A percentile compares a stretch with the other conserved stretches of the same genome.
These are phyloP conservation scores for Thalia dealbata DNA, from an alignment of 176 grass and related monocot species.

Conservation along the genomic window DNA sequence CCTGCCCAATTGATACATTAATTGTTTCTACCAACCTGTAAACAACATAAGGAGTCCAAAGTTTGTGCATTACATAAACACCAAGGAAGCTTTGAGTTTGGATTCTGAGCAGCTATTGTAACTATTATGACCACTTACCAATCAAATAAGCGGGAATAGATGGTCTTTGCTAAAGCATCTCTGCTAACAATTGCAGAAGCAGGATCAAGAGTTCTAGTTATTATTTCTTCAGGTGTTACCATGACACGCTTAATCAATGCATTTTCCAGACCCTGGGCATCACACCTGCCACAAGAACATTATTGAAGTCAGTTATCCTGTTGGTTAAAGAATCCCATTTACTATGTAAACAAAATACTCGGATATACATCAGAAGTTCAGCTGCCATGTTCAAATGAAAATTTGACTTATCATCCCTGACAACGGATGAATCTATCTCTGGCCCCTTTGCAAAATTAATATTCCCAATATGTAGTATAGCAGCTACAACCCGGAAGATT, in stretches of 20 bases:
- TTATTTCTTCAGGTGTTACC: slow-evolving; percentile 98
- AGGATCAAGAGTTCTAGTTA: slow-evolving; percentile 96
- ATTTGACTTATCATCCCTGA: slow-evolving; percentile 87
- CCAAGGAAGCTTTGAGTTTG: not conserved
- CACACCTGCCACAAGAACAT: slow-evolving; percentile 63
- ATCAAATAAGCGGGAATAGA: slow-evolving; percentile 98
- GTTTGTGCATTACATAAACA: not conserved
- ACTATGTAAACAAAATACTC: slow-evolving; percentile 10
- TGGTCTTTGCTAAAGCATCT: slow-evolving; percentile 92
- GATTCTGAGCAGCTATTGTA: not conserved
- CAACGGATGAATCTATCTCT: slow-evolving; percentile 90
- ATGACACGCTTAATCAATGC: slow-evolving; percentile 90
- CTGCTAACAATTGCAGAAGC: slow-evolving; percentile 85
- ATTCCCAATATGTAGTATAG: slow-evolving; percentile 98
- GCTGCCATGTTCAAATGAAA: slow-evolving; percentile 78
- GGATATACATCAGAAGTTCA: slow-evolving; percentile 78
- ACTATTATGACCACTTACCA: slow-evolving; percentile 81
- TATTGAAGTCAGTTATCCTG: slow-evolving; percentile 17
- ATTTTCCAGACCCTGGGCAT: slow-evolving; percentile 72
- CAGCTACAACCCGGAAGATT: slow-evolving; percentile 94
- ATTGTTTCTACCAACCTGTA: slow-evolving; percentile 97
- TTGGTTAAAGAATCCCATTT: slow-evolving; percentile 13
- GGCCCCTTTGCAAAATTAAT: slow-evolving; percentile 89
- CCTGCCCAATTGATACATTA: slow-evolving; percentile 98
- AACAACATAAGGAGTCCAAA: slow-evolving; percentile 21